Conservation (phyloP, 768 basidiomycete species). For the Podaxis sp. region DNA sequence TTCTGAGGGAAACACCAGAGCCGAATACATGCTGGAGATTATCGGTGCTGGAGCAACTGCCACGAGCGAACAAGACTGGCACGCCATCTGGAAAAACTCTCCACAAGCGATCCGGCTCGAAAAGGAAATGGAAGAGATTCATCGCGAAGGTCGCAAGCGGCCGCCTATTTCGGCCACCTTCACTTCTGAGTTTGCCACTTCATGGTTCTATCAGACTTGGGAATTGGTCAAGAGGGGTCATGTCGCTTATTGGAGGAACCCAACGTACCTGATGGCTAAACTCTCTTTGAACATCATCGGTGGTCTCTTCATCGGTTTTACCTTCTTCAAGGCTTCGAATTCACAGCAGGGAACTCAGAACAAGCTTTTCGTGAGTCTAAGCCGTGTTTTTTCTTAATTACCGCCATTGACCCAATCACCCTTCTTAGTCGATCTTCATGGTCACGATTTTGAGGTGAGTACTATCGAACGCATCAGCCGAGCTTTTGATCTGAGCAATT, state of each 20-base stretch:
- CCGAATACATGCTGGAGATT: conserved; percentile 64
- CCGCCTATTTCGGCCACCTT: conserved; percentile 32
- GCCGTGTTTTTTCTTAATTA: conserved; percentile 3
- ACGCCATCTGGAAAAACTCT: conserved; percentile 49
- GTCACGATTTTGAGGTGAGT: conserved; percentile 37
- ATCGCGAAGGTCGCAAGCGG: conserved; percentile 40
- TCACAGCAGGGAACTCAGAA: conserved; percentile 58
- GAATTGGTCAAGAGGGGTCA: conserved; percentile 42
- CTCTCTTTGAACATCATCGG: conserved; percentile 47
- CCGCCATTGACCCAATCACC: neutral
- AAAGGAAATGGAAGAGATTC: conserved; percentile 41
- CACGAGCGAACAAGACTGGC: conserved; percentile 51
- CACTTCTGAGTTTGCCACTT: conserved; percentile 45
- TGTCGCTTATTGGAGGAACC: conserved; percentile 48
- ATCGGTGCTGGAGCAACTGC: conserved; percentile 74
- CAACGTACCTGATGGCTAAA: conserved; percentile 59
- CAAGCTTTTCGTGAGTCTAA: conserved; percentile 53
- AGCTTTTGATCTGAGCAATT: neutral
- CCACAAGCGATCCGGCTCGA: conserved; percentile 34
- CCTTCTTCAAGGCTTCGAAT: conserved; percentile 54
- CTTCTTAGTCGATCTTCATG: conserved; percentile 49
- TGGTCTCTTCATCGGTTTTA: conserved; percentile 58
- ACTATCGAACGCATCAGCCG: neutral
- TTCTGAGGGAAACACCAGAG: conserved; percentile 26
- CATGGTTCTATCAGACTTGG: conserved; percentile 45